phyloP scores from a whole-genome alignment of 441 rosid genomes.

The Iberis amara region DNA sequence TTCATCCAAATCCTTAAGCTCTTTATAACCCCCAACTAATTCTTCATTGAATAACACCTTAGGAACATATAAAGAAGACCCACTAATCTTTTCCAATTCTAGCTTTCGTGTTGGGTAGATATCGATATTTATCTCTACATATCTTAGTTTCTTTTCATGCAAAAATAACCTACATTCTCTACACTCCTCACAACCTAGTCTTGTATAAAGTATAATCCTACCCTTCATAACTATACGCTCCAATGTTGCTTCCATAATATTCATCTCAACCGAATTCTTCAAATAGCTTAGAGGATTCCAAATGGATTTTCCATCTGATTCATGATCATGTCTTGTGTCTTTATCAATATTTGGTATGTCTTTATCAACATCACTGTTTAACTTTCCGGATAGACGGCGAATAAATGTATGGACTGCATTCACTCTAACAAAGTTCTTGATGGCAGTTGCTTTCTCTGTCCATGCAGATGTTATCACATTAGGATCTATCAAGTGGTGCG shows the following conservation, averaged over 20 bases:
- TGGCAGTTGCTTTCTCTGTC: constrained; percentile 63
- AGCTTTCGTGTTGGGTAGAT: constrained; percentile 62
- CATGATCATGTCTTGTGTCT: constrained; percentile 32
- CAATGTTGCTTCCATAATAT: constrained; percentile 25
- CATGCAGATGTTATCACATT: no score
- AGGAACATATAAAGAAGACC: constrained; percentile 67
- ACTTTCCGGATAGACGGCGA: constrained; percentile 51
- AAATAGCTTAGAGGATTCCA: constrained; percentile 74
- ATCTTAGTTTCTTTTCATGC: constrained; percentile 55
- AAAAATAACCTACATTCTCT: constrained; percentile 55
- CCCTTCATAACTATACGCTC: constrained; percentile 56
- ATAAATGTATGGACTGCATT: constrained; percentile 58
- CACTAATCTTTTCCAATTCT: constrained; percentile 63
- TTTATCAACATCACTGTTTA: constrained; percentile 26
- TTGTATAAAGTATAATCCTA: constrained; percentile 60
- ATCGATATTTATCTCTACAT: constrained; percentile 73
- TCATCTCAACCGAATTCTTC: no score
- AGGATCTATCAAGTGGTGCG: no score
- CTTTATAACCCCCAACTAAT: constrained; percentile 57
- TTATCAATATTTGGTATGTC: constrained; percentile 27
- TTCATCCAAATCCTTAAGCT: constrained; percentile 54
- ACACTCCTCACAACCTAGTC: constrained; percentile 61
- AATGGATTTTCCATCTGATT: constrained; percentile 37
- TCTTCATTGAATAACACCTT: constrained; percentile 65
- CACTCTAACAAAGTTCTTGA: constrained; percentile 60